Percentiles rank a stretch among this genome's conserved stretches.
Evolutionary conservation across 2,329 filamentous ascomycete genomes (phyloP).

Genomic region (Penicillium nordicum): DNA sequence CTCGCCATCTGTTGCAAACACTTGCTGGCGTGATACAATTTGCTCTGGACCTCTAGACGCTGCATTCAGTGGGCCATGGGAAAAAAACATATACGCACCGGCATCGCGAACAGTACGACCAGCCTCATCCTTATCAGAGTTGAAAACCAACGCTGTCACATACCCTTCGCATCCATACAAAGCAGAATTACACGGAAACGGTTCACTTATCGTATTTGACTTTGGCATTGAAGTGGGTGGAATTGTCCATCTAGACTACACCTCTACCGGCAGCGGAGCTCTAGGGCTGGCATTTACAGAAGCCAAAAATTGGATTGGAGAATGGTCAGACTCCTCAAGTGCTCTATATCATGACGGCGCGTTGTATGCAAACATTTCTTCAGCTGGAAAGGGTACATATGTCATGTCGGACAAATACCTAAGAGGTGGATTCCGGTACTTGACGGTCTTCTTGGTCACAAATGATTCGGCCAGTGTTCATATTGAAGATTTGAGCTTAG

Average conservation of each 20-base stretch:
- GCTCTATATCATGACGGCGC: slow-evolving; percentile 45
- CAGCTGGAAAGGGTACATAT: slow-evolving; percentile 34
- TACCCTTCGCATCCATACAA: slow-evolving; percentile 30
- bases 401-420: slow-evolving; percentile 39
- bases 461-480: slow-evolving; percentile 32
- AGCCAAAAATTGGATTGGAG: slow-evolving; percentile 48
- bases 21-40: slow-evolving; percentile 55
- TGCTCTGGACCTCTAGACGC: slow-evolving; percentile 51
- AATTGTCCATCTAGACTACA: slow-evolving; percentile 52
- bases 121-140: slow-evolving; percentile 40
- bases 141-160: slow-evolving; percentile 23
- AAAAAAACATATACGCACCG: slow-evolving; percentile 57
- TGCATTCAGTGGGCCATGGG: slow-evolving; percentile 58
- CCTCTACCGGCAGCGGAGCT: slow-evolving; percentile 36
- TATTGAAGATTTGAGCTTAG: slow-evolving; percentile 41
- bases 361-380: slow-evolving; percentile 37
- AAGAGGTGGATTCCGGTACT: slow-evolving; percentile 46
- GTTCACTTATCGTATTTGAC: slow-evolving; percentile 55
- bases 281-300: slow-evolving; percentile 51
- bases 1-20: slow-evolving; percentile 14
- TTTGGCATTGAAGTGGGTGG: slow-evolving; percentile 60
- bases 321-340: slow-evolving; percentile 50
- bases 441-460: slow-evolving; percentile 41
- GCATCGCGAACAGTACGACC: slow-evolving; percentile 51
- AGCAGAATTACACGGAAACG: slow-evolving; percentile 44